These are phyloP conservation scores for Nannizziopsis arthrosporioides DNA, from an alignment of 2,329 filamentous ascomycete species.

Conservation along the genomic window DNA sequence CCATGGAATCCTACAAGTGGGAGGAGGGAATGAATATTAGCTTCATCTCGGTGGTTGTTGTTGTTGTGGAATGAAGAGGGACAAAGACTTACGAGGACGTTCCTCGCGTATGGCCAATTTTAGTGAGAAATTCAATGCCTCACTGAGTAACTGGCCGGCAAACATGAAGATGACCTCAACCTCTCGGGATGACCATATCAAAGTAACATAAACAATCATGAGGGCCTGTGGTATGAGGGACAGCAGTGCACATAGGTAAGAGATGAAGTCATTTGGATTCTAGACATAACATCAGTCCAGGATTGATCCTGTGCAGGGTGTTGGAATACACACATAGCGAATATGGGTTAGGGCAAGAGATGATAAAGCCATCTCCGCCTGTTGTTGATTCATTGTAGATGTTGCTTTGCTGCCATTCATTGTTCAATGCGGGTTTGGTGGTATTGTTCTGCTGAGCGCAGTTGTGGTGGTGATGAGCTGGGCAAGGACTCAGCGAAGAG, in stretches of 20 bases:
- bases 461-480: no score
- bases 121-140: constrained; percentile 76
- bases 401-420: constrained; percentile 4
- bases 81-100: constrained; percentile 57
- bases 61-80: neutral
- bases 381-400: no score
- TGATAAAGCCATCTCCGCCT: constrained; percentile 42
- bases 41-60: no score
- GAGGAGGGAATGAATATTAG: neutral
- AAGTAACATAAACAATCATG: constrained; percentile 76
- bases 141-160: constrained; percentile 79
- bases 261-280: constrained; percentile 77
- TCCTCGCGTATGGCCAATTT: constrained; percentile 91
- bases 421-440: neutral
- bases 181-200: constrained; percentile 86
- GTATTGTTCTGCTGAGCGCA: neutral
- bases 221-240: constrained; percentile 87
- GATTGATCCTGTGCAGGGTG: constrained; percentile 3
- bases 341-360: constrained; percentile 93
- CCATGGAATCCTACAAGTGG: constrained; percentile 32
- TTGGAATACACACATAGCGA: constrained; percentile 63
- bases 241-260: constrained; percentile 82
- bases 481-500: no score
- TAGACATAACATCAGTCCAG: constrained; percentile 29
- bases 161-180: constrained; percentile 83